Evolutionary conservation across 176 grass and related monocot genomes (phyloP).

Genomic region (Dendrocalamus sinicus): DNA sequence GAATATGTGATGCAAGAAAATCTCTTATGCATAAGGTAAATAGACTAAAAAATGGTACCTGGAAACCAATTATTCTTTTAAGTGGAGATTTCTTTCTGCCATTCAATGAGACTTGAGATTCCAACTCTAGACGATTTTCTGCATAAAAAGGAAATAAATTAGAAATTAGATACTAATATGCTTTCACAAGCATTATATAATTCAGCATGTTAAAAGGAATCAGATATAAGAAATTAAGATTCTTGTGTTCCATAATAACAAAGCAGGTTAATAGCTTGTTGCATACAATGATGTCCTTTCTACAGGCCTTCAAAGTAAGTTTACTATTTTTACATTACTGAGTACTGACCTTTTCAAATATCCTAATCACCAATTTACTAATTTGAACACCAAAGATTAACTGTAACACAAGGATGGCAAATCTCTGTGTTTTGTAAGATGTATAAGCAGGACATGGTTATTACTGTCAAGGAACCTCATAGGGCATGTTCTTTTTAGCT

Average conservation of each 20-base stretch:
- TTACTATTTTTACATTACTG: slow-evolving; percentile 2
- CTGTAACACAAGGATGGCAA: not conserved
- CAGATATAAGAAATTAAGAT: slow-evolving; percentile 17
- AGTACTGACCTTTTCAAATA: slow-evolving; percentile 2
- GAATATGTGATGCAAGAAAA: slow-evolving; percentile 23
- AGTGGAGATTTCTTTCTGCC: slow-evolving; percentile 85
- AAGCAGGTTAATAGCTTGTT: not conserved
- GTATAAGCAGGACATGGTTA: slow-evolving; percentile 29
- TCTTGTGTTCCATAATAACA: not conserved
- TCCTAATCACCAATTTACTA: not conserved
- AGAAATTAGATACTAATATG: slow-evolving; percentile 20
- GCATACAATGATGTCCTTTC: not conserved
- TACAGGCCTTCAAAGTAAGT: not conserved
- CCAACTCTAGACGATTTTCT: slow-evolving; percentile 78
- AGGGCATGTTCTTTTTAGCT: too few relatives aligned
- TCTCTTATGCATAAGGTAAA: not conserved
- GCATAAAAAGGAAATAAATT: slow-evolving; percentile 33
- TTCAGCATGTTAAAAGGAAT: slow-evolving; percentile 2
- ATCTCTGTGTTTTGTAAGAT: slow-evolving; percentile 18
- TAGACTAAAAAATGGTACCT: slow-evolving; percentile 55
- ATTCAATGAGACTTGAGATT: slow-evolving; percentile 68
- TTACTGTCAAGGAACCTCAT: slow-evolving; percentile 5
- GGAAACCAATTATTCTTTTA: slow-evolving; percentile 90
- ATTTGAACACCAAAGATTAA: not conserved
- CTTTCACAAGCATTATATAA: slow-evolving; percentile 7